Evolutionary conservation across 257 asterid species (phyloP).

Genomic region (Solanum gandarillasii): DNA sequence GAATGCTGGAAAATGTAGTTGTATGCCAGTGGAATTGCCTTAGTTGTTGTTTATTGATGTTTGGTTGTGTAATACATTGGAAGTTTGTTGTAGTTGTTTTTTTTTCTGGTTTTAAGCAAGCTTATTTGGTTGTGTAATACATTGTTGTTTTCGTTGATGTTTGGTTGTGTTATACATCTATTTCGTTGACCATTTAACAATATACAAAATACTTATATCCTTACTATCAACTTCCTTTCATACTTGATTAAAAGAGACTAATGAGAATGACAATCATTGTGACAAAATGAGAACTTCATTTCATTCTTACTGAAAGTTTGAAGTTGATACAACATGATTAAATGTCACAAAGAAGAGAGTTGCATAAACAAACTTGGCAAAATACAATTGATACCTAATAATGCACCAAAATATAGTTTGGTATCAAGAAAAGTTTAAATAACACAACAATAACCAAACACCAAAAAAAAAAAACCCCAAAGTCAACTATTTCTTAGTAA

Average conservation of each 20-base stretch:
- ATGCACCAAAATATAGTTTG: not conserved
- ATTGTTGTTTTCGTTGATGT: not conserved
- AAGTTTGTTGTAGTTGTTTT: too few relatives aligned
- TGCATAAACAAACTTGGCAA: not conserved
- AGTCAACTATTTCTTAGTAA: not conserved
- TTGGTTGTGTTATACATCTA: not conserved
- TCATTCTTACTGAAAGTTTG: not conserved
- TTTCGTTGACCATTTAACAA: too few relatives aligned
- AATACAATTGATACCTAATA: not conserved
- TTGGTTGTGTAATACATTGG: not conserved
- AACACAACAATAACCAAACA: not conserved
- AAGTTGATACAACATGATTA: not conserved
- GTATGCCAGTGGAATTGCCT: not conserved
- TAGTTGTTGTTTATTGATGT: not conserved
- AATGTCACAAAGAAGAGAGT: not conserved
- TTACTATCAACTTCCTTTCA: not conserved
- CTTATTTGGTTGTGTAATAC: not conserved
- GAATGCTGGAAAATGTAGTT: not conserved
- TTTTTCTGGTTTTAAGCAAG: not conserved
- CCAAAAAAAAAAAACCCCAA: too few relatives aligned
- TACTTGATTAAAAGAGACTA: not conserved
- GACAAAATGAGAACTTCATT: not conserved
- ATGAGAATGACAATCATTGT: too few relatives aligned
- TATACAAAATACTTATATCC: too few relatives aligned
- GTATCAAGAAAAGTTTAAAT: not conserved